Base-by-base conservation (phyloP, 768 basidiomycete species). In the Daedaleopsis sinensis region DNA sequence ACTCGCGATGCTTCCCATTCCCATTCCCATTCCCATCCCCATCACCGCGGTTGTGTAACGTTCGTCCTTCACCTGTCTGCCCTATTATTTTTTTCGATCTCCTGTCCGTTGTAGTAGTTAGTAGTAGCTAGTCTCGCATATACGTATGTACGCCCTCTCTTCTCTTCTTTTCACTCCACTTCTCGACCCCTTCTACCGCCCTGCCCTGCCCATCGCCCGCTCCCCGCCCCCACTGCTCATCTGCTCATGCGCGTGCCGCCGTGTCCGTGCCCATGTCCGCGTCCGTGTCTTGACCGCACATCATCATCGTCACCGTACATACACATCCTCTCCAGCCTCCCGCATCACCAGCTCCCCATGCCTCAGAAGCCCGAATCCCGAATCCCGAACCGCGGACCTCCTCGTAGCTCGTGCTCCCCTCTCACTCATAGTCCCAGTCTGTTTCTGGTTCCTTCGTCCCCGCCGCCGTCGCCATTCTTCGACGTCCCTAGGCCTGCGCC, bases 71-170 rank as follows among this genome's bases (percentile, higher is more conserved):
- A 12, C 51, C 11, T 42, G 44, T 4, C 11, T 38, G 10, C 35
- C 23, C 32, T 35, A 32, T 36, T 16, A 13, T 50, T n/a, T 46
- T 48, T 35, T 24, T 52, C 43, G 46, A 23, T 24, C 43, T 62
- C 55, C 52, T 44, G 52, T 57, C 27, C 43, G 49, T 49, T 55
- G 57, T 53, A 58, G 62, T 63, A 63, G 62, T 58, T 58, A 58
- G 62, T 63, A 63, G 62, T 58, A 58, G 58, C 57, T 43, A 39
- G 52, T 19, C 38, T 47, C 48, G 43, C 39, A 24, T 55, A 58
- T 58, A 43, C 59, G 49, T 44, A 52, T 44, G 47, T 49, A 49
- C 47, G 44, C 18, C 18, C 21, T 49, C 47, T 9, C 19, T 36
- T 55, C 44, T 19, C 36, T 38, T 19, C 43, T 11, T 47, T 39